Evolutionary conservation across 1,284 basidiomycete genomes (phyloP).

Genomic region (Sporisorium reilianum): DNA sequence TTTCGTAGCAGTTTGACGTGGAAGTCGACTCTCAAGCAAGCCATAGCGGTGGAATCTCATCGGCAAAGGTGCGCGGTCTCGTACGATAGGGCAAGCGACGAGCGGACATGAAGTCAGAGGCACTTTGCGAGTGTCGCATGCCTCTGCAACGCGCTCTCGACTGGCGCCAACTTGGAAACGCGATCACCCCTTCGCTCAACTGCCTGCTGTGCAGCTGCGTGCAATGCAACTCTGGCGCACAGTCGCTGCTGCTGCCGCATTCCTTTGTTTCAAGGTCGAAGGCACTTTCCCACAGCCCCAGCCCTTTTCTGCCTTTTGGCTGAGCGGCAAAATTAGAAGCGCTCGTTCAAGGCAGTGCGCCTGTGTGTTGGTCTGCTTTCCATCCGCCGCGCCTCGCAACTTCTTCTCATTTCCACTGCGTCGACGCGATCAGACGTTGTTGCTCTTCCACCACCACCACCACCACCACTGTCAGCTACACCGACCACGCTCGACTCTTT

Average conservation of each 20-base stretch:
- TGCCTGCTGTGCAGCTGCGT: background rate
- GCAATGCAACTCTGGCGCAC: constrained; percentile 4
- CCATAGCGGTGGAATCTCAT: too few relatives aligned
- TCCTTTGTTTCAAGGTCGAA: background rate
- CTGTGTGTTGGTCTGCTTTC: constrained; percentile 10
- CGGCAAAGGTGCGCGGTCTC: too few relatives aligned
- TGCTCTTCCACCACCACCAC: constrained; percentile 6
- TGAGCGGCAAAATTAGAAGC: constrained; percentile 7
- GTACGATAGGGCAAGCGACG: too few relatives aligned
- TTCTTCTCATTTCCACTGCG: constrained; percentile 3
- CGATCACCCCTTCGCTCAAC: constrained; percentile 11
- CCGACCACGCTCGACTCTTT: background rate
- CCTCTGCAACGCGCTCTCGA: constrained; percentile 6
- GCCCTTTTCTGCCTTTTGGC: background rate
- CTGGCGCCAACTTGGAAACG: constrained; percentile 3
- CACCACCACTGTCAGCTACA: background rate
- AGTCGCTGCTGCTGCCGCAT: background rate
- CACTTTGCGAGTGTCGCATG: background rate
- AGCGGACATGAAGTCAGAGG: constrained; percentile 1
- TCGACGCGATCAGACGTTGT: constrained; percentile 4
- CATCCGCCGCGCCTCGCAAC: constrained; percentile 5
- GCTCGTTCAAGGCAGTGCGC: background rate
- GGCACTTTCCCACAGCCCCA: constrained; percentile 3
- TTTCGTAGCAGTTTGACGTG: too few relatives aligned
- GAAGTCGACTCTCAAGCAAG: too few relatives aligned